Evolutionary conservation across 257 asterid species (phyloP), one percentile per base, ranked within the genome.

Genomic region (Nicotiana attenuata): DNA sequence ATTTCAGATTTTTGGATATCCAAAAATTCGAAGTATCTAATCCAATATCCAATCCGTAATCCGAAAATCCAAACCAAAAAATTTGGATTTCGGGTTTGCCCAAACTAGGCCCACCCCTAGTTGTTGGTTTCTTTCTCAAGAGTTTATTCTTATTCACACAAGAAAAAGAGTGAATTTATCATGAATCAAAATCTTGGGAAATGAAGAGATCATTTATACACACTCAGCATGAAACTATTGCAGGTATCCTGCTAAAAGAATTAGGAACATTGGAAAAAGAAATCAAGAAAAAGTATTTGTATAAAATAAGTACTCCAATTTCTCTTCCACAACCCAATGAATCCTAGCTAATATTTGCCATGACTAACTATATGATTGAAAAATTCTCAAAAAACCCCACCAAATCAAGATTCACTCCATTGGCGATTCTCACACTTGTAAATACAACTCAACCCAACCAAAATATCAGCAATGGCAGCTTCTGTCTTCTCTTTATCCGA

Each of bases 401-500:
- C 1, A 3, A 47, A 22, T 73, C 41, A 73, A 3, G 41, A 47
- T 73, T 73, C 88, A 11, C 65, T 68, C 29, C 83, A 64, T n/a
- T 57, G 78, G 6, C 91, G 80, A 77, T 89, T 88, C 85, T 93
- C 95, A 75, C 88, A 89, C 84, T 89, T 81, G 63, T 83, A 93
- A 77, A 94, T 85, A 87, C 97, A 93, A 66, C 98, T 92, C 90
- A 94, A 82, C 10, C 94, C 94, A 16, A 94, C 98, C 85, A 93
- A 80, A 28, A 93, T 87, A 87, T 93, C 97, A 1, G 90, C 96
- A 85, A 94, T 92, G 85, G 98, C 97, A 3, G 98, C 94, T 77
- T 93, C 98, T 5, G 97, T 91, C 90, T 92, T 94, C 85, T 91
- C 98, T 85, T 86, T 90, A 82, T 94, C 97, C 7, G 98, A 82